Base-by-base conservation (phyloP, 1,139 yeast species). In the Geotrichum fermentans region DNA sequence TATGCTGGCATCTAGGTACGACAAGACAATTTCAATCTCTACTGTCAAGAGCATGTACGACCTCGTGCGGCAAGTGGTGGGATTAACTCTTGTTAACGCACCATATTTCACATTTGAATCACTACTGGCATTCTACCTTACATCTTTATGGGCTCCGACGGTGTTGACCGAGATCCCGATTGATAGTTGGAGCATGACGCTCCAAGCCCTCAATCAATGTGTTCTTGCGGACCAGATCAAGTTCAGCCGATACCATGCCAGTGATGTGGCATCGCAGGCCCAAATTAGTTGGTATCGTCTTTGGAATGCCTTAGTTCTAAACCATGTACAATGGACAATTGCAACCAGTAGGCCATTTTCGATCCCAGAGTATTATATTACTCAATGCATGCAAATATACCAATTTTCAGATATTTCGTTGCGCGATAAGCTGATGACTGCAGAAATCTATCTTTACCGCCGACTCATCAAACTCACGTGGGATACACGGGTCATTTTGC, bases 271-370 rank as follows among this genome's bases (percentile, higher is more conserved):
- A 11, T 37, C 47, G 2, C 47, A 39, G 32, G 47, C 36, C 14
- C 47, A 48, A 18, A 40, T 48, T 18, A 43, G 40, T 7, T 48
- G 51, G 51, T 43, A 48, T 28, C 33, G 51, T 18, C 45, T 44
- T 28, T 48, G 51, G 51, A 48, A 48, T 33, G 47, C 47, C 2
- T 26, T 48, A 13, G 45, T 44, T 4, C 22, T 48, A 17, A 39
- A 36, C n/a, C 51, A 48, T 28, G 42, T 48, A 8, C 51, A 48
- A 14, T 48, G 51, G 51, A 43, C 47, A 26, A 44, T 48, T 34
- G 51, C 47, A 3, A 43, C 47, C 3, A 41, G 44, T 14, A 34
- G 51, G 16, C 51, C 47, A 2, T 48, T 43, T 28, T 39, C 47
- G 13, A 45, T 47, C 21, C 50, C 51, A 28, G 51, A 44, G 34